Base-by-base conservation (phyloP, 169 alveolate genomes). In the Cryptosporidium ryanae region DNA sequence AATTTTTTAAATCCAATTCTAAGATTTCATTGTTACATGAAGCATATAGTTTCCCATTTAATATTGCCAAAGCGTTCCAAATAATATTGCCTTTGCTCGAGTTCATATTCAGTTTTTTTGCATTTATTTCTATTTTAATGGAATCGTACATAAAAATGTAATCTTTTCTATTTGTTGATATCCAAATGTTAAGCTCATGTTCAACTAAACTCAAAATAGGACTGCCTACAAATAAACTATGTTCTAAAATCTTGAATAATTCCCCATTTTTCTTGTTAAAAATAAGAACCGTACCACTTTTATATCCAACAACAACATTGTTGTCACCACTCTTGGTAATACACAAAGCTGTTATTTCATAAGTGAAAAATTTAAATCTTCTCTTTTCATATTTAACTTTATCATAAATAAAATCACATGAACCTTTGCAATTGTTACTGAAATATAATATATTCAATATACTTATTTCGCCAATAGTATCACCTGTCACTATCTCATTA, bases 261-360 rank as follows among this genome's bases (percentile, higher is more conserved):
- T 34, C 18, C 4, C 83, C 83, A 32, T 25, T 38, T 6, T 10
- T 25, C 0, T n/a, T 49, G 21, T 34, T 32, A n/a, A 68, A 32
- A 52, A 68, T 29, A 31, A 34, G 12, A 1, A 68, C 21, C 23
- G 18, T 59, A 38, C 83, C 83, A 29, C 23, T 55, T 21, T 49
- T 68, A 54, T 68, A 68, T 17, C 83, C 83, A n/a, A 68, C n/a
- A 50, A 31, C 44, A 12, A 68, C 54, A 1, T 38, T 21, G 12
- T 55, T 29, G 10, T 13, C 29, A 29, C n/a, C 8, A 64, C 34
- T 48, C 12, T 17, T 2, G 4, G 27, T 44, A 1, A 13, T 10
- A 29, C 65, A 25, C 27, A 68, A 29, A n/a, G 15, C 34, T 17
- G 83, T 68, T 3, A 68, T 29, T 52, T 52, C 63, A 52, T 52